A percentile compares a stretch with the other conserved stretches of the same genome.
phyloP scores from a whole-genome alignment of 768 basidiomycete species.

The Porphyrellus cyaneotinctus region DNA sequence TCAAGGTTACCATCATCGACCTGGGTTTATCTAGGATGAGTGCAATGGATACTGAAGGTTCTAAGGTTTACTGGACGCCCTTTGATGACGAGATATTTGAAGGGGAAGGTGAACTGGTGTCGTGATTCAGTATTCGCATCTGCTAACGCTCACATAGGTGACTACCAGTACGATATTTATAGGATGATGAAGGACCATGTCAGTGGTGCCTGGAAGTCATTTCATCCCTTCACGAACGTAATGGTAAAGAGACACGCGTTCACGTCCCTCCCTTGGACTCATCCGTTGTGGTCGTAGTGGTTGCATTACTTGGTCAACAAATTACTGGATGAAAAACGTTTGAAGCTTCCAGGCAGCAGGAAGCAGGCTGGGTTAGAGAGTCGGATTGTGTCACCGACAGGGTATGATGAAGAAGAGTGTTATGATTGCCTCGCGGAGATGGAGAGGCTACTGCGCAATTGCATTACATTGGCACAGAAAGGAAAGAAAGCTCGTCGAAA shows the following conservation, averaged over 20 bases:
- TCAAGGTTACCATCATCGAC: slow-evolving; percentile 87
- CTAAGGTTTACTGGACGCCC: slow-evolving; percentile 64
- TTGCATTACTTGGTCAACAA: slow-evolving; percentile 79
- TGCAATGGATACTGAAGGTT: slow-evolving; percentile 44
- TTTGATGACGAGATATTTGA: slow-evolving; percentile 90
- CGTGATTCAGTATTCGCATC: neutral
- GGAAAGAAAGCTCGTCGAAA: slow-evolving; percentile 34
- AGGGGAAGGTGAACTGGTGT: slow-evolving; percentile 67
- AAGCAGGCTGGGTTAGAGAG: slow-evolving; percentile 25
- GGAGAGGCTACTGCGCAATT: slow-evolving; percentile 51
- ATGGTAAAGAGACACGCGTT: slow-evolving; percentile 53
- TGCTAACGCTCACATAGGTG: slow-evolving; percentile 45
- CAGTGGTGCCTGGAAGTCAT: slow-evolving; percentile 65
- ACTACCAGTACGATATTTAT: slow-evolving; percentile 94
- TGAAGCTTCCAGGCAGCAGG: slow-evolving; percentile 52
- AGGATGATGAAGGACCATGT: slow-evolving; percentile 74
- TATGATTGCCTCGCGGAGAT: slow-evolving; percentile 66
- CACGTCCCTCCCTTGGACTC: neutral
- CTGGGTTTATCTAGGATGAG: slow-evolving; percentile 88
- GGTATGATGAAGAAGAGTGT: slow-evolving; percentile 63
- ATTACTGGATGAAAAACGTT: slow-evolving; percentile 63
- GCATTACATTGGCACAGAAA: slow-evolving; percentile 39
- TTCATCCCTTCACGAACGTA: slow-evolving; percentile 81
- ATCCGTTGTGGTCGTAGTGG: slow-evolving; percentile 60
- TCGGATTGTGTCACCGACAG: slow-evolving; percentile 21